Evolutionary conservation across 2,329 filamentous ascomycete species (phyloP), one percentile per base, ranked within the genome.

Genomic region (Aureobasidium sp.): DNA sequence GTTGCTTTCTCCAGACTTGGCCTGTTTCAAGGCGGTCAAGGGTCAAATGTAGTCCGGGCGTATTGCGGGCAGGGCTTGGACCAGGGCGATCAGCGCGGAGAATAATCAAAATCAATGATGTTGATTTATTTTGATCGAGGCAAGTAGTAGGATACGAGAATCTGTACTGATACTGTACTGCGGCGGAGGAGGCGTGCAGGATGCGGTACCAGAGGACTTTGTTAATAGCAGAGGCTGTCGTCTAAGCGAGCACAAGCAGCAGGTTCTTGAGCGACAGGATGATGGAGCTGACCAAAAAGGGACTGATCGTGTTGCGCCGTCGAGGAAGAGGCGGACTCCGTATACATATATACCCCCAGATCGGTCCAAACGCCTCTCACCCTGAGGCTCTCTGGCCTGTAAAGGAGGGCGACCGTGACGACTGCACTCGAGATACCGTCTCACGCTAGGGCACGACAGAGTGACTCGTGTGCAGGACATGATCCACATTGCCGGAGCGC

Each of bases 391-490:
- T 61, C 59, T 53, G 32, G 48, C 44, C 24, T 51, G 50, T 55
- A 55, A 55, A 55, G 50, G 50, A 62, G 60, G 60, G 60, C 48
- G 60, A 29, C 27, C 50, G 51, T 62, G 62, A 63, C 55, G 62
- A 61, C 39, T 59, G 55, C 56, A 60, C 50, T 52, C 62, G 53
- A 60, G 57, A 60, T 60, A 60, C 37, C 57, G 57, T 60, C 57
- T 60, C 50, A 62, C 60, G 60, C 60, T 62, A 62, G 50, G 43
- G 62, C 43, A 63, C 63, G 62, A 65, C 64, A 61, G 51, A 63
- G 64, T 65, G 64, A 65, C 64, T 65, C 64, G 63, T 57, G 53
- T 57, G 47, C 43, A 62, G 51, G 60, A 48, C 32, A 60, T 60
- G 57, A 60, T 60, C 57, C 57, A 60, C 57, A 62, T 62, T 50